Conservation (phyloP, 2,329 filamentous ascomycete genomes). For the Pezicula radicicola region DNA sequence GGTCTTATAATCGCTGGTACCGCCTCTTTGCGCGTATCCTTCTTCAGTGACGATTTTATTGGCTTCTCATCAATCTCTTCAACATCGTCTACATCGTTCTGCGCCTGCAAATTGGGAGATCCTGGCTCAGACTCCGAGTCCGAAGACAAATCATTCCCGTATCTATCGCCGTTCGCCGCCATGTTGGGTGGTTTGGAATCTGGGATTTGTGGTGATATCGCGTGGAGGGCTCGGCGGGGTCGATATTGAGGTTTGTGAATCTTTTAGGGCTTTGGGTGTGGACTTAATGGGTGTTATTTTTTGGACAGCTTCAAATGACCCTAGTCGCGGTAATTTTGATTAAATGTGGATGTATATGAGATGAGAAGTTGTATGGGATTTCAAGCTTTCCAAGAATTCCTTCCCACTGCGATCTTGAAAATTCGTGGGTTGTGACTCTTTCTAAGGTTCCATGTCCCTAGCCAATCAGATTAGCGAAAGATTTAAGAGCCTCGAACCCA, state of each 20-base stretch:
- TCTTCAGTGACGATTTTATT: constrained; percentile 85
- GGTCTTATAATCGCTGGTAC: constrained; percentile 59
- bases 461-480: no score
- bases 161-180: constrained; percentile 54
- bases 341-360: no score
- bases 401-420: no score
- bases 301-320: not conserved
- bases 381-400: no score
- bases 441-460: no score
- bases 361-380: no score
- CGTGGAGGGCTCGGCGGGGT: not conserved
- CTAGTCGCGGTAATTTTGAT: no score
- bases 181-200: constrained; percentile 23
- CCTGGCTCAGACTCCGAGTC: constrained; percentile 63
- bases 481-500: not conserved
- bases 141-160: constrained; percentile 70
- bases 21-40: constrained; percentile 54
- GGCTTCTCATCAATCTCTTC: constrained; percentile 61
- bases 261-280: not conserved
- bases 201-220: constrained; percentile 8
- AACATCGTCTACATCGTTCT: constrained; percentile 54
- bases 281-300: not conserved
- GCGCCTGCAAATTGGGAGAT: constrained; percentile 41
- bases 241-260: not conserved
- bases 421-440: no score